Evolutionary conservation across 495 filamentous ascomycete genomes (phyloP), one percentile per base, ranked within the genome.

Genomic region (Penicillium waksmanii): DNA sequence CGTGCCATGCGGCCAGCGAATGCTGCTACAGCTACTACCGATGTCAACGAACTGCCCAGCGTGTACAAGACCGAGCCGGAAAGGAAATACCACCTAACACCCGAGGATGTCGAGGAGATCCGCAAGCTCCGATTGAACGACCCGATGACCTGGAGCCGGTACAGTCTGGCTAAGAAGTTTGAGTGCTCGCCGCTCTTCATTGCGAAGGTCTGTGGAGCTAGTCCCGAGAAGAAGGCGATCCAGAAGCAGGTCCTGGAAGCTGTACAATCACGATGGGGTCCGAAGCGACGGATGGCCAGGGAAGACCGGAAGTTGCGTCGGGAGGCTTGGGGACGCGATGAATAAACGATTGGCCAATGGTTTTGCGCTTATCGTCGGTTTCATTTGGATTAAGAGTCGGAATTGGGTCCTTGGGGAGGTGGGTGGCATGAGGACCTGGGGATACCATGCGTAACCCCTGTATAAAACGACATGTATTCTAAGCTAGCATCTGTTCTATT

Each of bases 161-260:
- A 72, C 55, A 82, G 76, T 67, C 75, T 97, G 57, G 89, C 91
- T 38, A 79, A 84, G 66, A 85, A 84, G 60, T 97, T 89, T 73
- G 82, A 84, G n/a, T 96, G 92, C 79, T 85, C 84, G 58, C 80
- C 84, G 18, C 75, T 88, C 47, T 96, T 97, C 66, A 84, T 96
- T 57, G 81, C 73, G 10, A 75, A 81, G 72, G 78, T 81, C 38
- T 80, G 77, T 46, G 74, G 80, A 62, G 77, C 78, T 42, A 73
- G 73, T 50, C 72, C 73, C 35, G 66, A 79, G 60, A 81, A 78
- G 72, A 80, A 76, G 66, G 73, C 77, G 55, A 76, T 75, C 21
- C 80, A 84, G 51, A 75, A 90, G 56, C 72, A 77, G 53, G 74
- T 80, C 49, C 57, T 86, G 63, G 87, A 89, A 65, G 82, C 78